Evolutionary conservation across 2,329 filamentous ascomycete genomes (phyloP), one percentile per base, ranked within the genome.

Genomic region (Acrocalymma vagum): DNA sequence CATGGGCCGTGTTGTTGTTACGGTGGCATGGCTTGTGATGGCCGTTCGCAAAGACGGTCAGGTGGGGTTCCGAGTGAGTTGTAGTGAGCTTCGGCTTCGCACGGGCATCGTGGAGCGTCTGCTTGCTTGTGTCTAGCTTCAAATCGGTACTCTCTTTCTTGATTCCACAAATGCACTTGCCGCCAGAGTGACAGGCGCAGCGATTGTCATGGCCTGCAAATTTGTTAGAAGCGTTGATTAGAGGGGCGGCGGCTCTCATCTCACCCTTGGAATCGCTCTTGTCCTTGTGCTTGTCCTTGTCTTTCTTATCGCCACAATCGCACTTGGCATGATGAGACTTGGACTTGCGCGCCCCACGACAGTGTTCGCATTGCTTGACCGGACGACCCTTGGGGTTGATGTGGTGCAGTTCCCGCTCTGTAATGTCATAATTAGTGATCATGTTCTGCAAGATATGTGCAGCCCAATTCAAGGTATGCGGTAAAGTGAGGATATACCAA

Each of bases 331-430:
- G 94, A 53, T 93, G 90, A 44, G 92, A 87, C 62, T 94, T 90
- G 72, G 90, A 93, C 81, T 97, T 97, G 77, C 94, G 92, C 80
- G 95, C 87, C 57, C 88, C 84, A 71, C 94, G 93, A 76, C 94
- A 99, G 76, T 99, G 94, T 58, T 90, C 84, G 75, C 94, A 99
- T 85, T 99, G 94, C 62, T 94, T 96, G 60, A 97, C 91, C 49
- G 94, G 94, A 51, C 93, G 88, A 65, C 93, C 93, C 78, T 97
- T 97, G 73, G 95, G 96, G 74, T 95, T 95, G 77, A 96, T 95
- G 71, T 95, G 90, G 66, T 90, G 87, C 55, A 97, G 82, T 55
- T 89, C 89, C 58, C 93, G 90, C 72, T 96, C 94, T 96, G 64
- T 39, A 46, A 30, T 40, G 26, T 33, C 27, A 31, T 18, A 21